phyloP scores from a whole-genome alignment of 2,329 filamentous ascomycete species.

The Fusarium nematophilum region DNA sequence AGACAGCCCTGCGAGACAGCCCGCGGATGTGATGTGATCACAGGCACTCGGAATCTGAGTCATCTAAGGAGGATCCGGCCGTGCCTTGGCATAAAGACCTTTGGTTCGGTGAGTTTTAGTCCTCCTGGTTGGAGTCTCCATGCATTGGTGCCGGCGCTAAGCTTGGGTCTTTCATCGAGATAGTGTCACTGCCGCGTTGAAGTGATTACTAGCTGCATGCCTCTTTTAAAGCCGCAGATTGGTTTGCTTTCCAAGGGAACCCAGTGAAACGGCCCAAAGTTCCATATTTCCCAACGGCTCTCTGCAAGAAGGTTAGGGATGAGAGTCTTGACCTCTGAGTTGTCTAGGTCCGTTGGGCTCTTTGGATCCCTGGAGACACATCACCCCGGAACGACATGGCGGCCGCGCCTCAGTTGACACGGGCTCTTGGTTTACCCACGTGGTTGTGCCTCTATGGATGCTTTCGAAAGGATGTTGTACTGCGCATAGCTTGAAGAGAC shows the following conservation, averaged over 20 bases:
- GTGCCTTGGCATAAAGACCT: constrained; percentile 22
- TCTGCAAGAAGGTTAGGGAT: constrained; percentile 18
- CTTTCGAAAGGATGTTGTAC: not conserved
- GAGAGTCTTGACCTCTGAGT: constrained; percentile 10
- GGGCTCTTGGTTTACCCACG: no score
- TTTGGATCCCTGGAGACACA: constrained; percentile 1
- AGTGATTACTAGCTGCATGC: no score
- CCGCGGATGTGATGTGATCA: not conserved
- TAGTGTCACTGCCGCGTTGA: no score
- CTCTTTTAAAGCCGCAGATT: not conserved
- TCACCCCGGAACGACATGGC: constrained; percentile 13
- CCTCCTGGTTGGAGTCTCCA: no score
- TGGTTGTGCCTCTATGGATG: no score
- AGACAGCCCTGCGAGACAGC: not conserved
- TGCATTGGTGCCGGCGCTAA: no score
- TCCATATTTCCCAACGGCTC: not conserved
- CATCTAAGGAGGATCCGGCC: constrained; percentile 23
- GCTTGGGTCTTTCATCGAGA: not conserved
- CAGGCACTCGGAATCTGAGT: constrained; percentile 19
- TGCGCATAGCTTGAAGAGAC: not conserved
- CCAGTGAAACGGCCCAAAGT: constrained; percentile 7
- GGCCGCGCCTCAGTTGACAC: constrained; percentile 9
- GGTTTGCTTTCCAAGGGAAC: not conserved
- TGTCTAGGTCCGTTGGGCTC: constrained; percentile 15
- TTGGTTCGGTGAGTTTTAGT: not conserved